Base-by-base conservation (phyloP, 1,284 basidiomycete species). In the Malassezia caprae region DNA sequence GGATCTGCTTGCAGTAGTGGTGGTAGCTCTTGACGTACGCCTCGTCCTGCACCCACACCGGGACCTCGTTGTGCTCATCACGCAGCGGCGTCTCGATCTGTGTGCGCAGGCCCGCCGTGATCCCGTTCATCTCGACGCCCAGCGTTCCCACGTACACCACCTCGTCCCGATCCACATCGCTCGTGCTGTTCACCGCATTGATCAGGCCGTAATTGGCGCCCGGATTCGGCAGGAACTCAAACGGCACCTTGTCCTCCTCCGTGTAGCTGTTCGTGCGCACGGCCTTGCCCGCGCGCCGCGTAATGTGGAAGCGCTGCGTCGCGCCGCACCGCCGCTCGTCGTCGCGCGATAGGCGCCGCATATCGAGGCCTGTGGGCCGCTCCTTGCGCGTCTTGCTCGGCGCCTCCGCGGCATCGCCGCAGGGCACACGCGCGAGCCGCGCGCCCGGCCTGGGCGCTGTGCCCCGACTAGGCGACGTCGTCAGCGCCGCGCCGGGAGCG, bases 1-100 rank as follows among this genome's bases (percentile, higher is more conserved):
- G 80, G 26, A 89, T 85, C 79, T 87, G 86, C 67, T 90, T 88
- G 74, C 88, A 90, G 73, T 88, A 90, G 64, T 86, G 84, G 71
- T 88, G 86, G 65, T 90, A 90, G 69, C 82, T 84, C 54, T 81
- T 81, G 60, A 82, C 80, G 60, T 88, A 88, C 68, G 68, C 66
- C 15, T 68, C 65, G 52, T 75, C 75, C 8, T 70, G 67, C n/a
- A 90, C 83, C 87, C 87, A 89, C 21, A 90, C 85, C 0, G 86
- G 84, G 5, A 83, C 65, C 63, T 82, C 82, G 0, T 80, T 77
- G 34, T 80, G 78, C 63, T 85, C 78, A 5, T 79, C 76, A 45
- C 78, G 67, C 78, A 88, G 81, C 34, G 81, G 77, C 41, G 76
- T 67, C 61, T 87, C 82, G 54, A 90, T 80, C 41, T 80, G 80